Percentiles rank a stretch among this genome's conserved stretches.
These are phyloP conservation scores for Ilex aquifolium DNA, from an alignment of 257 asterid genomes.

Conservation along the genomic window DNA sequence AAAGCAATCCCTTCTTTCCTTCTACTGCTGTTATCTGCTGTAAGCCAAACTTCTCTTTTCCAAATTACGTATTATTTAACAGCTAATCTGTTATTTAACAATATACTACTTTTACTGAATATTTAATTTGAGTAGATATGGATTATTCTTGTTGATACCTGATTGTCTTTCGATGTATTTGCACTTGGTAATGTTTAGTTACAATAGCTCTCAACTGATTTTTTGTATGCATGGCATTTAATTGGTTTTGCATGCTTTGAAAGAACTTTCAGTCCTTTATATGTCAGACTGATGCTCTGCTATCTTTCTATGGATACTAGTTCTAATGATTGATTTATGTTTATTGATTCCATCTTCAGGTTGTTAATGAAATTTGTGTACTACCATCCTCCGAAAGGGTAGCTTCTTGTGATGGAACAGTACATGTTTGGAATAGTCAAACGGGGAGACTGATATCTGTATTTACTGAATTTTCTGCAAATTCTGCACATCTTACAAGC, in stretches of 20 bases:
- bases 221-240: background rate
- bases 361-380: slow-evolving; percentile 73
- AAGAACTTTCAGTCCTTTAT: no score
- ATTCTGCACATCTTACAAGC: slow-evolving; percentile 25
- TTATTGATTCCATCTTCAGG: slow-evolving; percentile 37
- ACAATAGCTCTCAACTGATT: background rate
- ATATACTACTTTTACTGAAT: no score
- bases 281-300: no score
- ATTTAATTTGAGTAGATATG: no score
- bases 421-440: slow-evolving; percentile 94
- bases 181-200: background rate
- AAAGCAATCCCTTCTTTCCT: no score
- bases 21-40: no score
- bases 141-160: no score
- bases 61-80: background rate
- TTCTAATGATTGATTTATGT: slow-evolving; percentile 14
- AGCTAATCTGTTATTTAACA: no score
- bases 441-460: slow-evolving; percentile 67
- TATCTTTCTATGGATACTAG: slow-evolving; percentile 1
- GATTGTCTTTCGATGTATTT: background rate
- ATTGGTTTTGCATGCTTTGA: background rate
- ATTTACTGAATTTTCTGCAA: slow-evolving; percentile 57
- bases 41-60: no score
- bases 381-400: slow-evolving; percentile 78
- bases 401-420: slow-evolving; percentile 98